These are phyloP conservation scores for Priceomyces melissophilus DNA, from an alignment of 805 yeast genomes.

Conservation along the genomic window DNA sequence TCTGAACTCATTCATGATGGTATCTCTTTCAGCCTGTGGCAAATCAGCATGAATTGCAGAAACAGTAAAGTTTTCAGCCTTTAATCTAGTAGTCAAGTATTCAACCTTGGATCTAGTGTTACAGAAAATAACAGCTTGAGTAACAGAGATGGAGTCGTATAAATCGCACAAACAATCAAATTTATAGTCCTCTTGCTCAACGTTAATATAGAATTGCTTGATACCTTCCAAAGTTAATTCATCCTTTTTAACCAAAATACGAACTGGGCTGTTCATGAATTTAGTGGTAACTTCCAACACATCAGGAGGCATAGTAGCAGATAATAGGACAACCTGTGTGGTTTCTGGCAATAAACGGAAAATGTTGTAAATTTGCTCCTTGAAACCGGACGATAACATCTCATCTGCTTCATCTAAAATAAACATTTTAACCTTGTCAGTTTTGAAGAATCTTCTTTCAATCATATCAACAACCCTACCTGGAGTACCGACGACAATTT, in stretches of 20 bases:
- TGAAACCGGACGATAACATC: conserved; percentile 88
- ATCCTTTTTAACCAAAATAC: conserved; percentile 91
- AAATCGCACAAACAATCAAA: conserved; percentile 92
- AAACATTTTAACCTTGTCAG: conserved; percentile 87
- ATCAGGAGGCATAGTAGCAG: conserved; percentile 93
- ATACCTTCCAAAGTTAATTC: conserved; percentile 95
- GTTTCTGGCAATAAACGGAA: conserved; percentile 83
- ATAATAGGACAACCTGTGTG: conserved; percentile 90
- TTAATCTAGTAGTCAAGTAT: conserved; percentile 72
- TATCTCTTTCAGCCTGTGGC: conserved; percentile 89
- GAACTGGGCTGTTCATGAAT: conserved; percentile 93
- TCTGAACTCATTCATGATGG: conserved; percentile 93
- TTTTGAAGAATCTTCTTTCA: conserved; percentile 78
- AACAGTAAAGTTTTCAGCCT: conserved; percentile 82
- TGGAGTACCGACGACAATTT: conserved; percentile 96
- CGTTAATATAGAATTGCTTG: conserved; percentile 86
- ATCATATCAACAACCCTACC: conserved; percentile 97
- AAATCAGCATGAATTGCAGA: conserved; percentile 95
- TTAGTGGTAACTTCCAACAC: conserved; percentile 87
- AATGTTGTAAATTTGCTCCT: conserved; percentile 92
- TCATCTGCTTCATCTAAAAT: conserved; percentile 98
- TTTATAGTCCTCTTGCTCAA: conserved; percentile 91
- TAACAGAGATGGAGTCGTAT: conserved; percentile 91
- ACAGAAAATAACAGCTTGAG: conserved; percentile 97
- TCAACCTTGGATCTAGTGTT: conserved; percentile 94